phyloP scores from a whole-genome alignment of 192 early-diverging fungal species.

The Gaertneriomyces sp. region DNA sequence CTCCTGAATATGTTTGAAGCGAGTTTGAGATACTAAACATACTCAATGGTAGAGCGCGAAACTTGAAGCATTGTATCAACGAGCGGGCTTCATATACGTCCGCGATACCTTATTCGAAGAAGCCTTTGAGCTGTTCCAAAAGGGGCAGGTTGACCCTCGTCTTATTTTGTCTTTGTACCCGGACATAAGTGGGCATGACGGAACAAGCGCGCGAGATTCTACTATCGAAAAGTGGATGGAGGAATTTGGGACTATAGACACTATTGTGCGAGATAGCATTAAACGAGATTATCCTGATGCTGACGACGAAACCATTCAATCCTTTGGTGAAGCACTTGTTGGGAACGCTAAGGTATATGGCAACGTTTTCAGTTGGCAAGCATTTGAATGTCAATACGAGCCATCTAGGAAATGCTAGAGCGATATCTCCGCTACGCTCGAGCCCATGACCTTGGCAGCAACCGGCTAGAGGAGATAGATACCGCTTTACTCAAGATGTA shows the following conservation, averaged over 20 bases:
- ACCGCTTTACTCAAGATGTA: conserved; percentile 52
- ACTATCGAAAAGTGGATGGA: neutral
- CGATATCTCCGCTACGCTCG: conserved; percentile 51
- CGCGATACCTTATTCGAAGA: conserved; percentile 65
- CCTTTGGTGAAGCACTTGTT: conserved; percentile 47
- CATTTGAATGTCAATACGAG: neutral
- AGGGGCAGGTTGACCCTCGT: conserved; percentile 62
- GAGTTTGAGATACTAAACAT: neutral
- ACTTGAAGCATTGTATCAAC: conserved; percentile 46
- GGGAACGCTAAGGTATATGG: conserved; percentile 50
- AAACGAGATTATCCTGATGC: conserved; percentile 45
- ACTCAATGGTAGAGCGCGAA: conserved; percentile 1
- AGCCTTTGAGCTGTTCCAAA: conserved; percentile 56
- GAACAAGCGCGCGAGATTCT: neutral
- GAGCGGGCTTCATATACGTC: conserved; percentile 61
- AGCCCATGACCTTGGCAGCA: conserved; percentile 2
- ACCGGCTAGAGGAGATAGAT: conserved; percentile 44
- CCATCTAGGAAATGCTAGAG: conserved; percentile 44
- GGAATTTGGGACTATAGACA: neutral
- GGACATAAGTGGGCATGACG: neutral
- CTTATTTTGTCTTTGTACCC: conserved; percentile 41
- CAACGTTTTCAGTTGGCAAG: neutral
- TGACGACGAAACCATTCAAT: conserved; percentile 33
- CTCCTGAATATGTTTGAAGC: neutral
- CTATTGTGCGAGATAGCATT: conserved; percentile 9